These are phyloP conservation scores for Calendula officinalis DNA, from an alignment of 129 eudicot species.

Conservation along the genomic window DNA sequence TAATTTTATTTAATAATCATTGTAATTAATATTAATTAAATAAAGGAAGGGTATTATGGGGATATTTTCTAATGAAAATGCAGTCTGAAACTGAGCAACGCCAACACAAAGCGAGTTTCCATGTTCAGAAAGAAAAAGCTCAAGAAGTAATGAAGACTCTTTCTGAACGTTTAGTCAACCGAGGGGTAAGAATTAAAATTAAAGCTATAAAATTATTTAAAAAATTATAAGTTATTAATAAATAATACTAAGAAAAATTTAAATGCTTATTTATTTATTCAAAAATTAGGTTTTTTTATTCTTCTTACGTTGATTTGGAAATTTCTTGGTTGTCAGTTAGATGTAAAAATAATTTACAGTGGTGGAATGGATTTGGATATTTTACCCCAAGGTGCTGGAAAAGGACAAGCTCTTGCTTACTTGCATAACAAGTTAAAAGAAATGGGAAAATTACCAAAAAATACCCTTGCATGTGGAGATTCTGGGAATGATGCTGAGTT, in stretches of 20 bases:
- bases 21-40: background rate
- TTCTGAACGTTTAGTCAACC: constrained; percentile 50
- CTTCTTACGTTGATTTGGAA: background rate
- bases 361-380: constrained; percentile 92
- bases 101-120: constrained; percentile 83
- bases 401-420: constrained; percentile 98
- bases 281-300: background rate
- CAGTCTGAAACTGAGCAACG: constrained; percentile 92
- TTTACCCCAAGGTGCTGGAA: constrained; percentile 96
- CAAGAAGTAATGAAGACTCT: constrained; percentile 67
- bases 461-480: constrained; percentile 95
- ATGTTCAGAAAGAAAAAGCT: constrained; percentile 81
- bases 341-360: constrained; percentile 90
- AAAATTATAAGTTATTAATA: background rate
- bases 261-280: background rate
- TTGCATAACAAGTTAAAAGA: constrained; percentile 60
- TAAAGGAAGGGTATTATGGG: constrained; percentile 2
- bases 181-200: constrained; percentile 58
- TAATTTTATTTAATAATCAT: background rate
- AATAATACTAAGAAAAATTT: constrained; percentile 5
- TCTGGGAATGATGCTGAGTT: constrained; percentile 98
- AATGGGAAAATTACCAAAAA: constrained; percentile 58
- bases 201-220: background rate
- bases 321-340: constrained; percentile 57
- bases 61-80: constrained; percentile 22